phyloP scores from a whole-genome alignment of 495 filamentous ascomycete genomes.

The Neurospora sp. region DNA sequence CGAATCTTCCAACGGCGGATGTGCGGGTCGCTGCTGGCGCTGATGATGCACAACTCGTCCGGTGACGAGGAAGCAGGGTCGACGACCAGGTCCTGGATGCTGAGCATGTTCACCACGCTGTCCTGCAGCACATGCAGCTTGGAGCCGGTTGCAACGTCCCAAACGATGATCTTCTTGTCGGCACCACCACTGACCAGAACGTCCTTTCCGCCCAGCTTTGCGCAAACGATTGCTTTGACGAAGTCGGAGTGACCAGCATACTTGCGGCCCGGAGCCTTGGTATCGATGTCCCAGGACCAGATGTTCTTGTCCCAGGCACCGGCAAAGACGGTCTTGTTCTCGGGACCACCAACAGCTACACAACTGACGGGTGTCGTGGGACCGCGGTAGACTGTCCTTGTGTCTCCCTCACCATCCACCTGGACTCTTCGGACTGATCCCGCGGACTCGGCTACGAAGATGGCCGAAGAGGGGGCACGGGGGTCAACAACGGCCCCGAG shows the following conservation, averaged over 20 bases:
- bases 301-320: constrained; percentile 90
- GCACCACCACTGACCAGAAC: constrained; percentile 76
- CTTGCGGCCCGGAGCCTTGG: constrained; percentile 38
- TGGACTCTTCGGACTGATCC: constrained; percentile 64
- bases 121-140: constrained; percentile 65
- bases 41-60: constrained; percentile 53
- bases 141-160: constrained; percentile 58
- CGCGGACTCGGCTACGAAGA: constrained; percentile 77
- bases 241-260: constrained; percentile 85
- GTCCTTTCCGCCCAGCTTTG: constrained; percentile 46
- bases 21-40: constrained; percentile 74
- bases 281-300: constrained; percentile 66
- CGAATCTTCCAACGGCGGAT: constrained; percentile 64
- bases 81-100: constrained; percentile 62
- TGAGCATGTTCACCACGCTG: constrained; percentile 54
- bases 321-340: constrained; percentile 56
- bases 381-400: constrained; percentile 50
- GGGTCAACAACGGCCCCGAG: constrained; percentile 67
- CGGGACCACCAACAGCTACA: constrained; percentile 53
- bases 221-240: constrained; percentile 63
- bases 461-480: constrained; percentile 37
- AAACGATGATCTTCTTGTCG: constrained; percentile 78
- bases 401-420: constrained; percentile 46
- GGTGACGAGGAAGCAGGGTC: constrained; percentile 48
- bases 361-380: constrained; percentile 72